Conservation (phyloP, 768 basidiomycete genomes). For the Pleurotus ostreatus region DNA sequence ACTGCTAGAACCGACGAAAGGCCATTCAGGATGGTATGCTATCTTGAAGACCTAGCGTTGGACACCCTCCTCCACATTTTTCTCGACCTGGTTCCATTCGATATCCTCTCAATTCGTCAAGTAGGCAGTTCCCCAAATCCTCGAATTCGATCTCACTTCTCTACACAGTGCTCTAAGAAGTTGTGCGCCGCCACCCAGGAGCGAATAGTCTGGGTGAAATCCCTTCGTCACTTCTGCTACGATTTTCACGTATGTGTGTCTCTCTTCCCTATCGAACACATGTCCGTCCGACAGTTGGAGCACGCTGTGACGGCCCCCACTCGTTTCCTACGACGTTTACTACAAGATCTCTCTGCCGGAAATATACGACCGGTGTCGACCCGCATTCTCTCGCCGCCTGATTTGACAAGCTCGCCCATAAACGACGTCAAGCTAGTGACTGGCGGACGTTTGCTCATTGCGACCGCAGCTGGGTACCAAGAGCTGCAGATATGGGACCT, state of each 20-base stretch:
- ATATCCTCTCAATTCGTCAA: constrained; percentile 5
- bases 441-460: constrained; percentile 27
- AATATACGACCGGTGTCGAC: constrained; percentile 9
- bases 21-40: constrained; percentile 1
- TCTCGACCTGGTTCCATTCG: constrained; percentile 2
- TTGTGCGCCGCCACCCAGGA: constrained; percentile 16
- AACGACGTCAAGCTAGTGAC: constrained; percentile 19
- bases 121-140: background rate
- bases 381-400: constrained; percentile 13
- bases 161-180: constrained; percentile 19
- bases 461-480: constrained; percentile 9
- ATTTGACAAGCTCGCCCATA: background rate
- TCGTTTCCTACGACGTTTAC: constrained; percentile 14
- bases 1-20: background rate
- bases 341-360: background rate
- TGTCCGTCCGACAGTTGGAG: constrained; percentile 22
- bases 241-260: constrained; percentile 15
- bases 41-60: background rate
- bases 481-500: constrained; percentile 24
- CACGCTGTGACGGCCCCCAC: constrained; percentile 20
- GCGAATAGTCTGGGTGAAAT: constrained; percentile 24
- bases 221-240: constrained; percentile 18
- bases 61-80: constrained; percentile 6
- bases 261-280: constrained; percentile 21
- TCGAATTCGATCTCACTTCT: background rate